Percentiles rank a stretch among this genome's conserved stretches.
Conservation (phyloP, 371 early-diverging fungal species). For the Entomophthora muscae region DNA sequence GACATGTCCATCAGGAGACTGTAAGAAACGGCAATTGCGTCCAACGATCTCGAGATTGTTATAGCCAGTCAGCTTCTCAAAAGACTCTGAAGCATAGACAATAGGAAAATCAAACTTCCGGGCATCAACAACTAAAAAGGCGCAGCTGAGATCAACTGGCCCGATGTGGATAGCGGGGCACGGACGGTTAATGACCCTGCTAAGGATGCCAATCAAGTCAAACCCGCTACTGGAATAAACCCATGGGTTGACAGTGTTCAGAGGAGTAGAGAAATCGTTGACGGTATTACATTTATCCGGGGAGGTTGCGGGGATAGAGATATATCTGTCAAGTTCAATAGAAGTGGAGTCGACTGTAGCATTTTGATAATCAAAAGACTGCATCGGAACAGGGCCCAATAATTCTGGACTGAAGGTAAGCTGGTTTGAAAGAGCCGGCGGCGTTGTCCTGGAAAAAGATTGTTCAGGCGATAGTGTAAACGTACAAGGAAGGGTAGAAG, state of each 20-base stretch:
- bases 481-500: not conserved
- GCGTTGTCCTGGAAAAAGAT: not conserved
- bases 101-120: constrained; percentile 24
- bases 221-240: constrained; percentile 35
- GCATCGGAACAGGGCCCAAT: not conserved
- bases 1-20: constrained; percentile 26
- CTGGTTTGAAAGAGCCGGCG: not conserved
- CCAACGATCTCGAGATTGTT: constrained; percentile 27
- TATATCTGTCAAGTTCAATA: not conserved
- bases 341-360: not conserved
- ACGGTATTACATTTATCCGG: not conserved
- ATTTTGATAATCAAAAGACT: not conserved
- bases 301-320: not conserved
- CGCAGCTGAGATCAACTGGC: constrained; percentile 34
- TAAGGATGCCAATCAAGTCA: constrained; percentile 35
- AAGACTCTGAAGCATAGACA: constrained; percentile 34
- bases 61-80: constrained; percentile 40
- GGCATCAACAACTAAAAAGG: constrained; percentile 30
- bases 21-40: constrained; percentile 47
- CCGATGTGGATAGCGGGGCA: constrained; percentile 30
- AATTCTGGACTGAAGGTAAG: not conserved
- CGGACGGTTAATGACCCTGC: constrained; percentile 20
- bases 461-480: not conserved
- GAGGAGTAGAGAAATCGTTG: not conserved
- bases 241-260: constrained; percentile 11